Evolutionary conservation across 2,329 filamentous ascomycete genomes (phyloP).

Genomic region (Leptoxyphium fumago): DNA sequence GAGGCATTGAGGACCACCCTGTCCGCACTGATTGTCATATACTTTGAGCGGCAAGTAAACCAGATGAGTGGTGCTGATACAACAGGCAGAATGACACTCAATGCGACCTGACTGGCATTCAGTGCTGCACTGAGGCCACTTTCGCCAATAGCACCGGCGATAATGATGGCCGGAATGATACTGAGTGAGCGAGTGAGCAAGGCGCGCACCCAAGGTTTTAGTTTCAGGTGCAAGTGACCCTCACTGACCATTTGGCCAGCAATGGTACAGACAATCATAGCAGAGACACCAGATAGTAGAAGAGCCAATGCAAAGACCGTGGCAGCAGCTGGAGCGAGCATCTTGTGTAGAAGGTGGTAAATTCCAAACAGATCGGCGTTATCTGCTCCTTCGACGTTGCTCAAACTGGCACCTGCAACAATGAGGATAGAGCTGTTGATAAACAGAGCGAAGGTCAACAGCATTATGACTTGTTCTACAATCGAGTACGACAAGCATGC

Average conservation of each 20-base stretch:
- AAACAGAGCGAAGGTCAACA: conserved; percentile 29
- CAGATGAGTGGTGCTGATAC: conserved; percentile 72
- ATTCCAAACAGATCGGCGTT: conserved; percentile 73
- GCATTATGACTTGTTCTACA: conserved; percentile 23
- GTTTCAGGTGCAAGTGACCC: conserved; percentile 60
- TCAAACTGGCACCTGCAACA: conserved; percentile 58
- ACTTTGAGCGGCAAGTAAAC: conserved; percentile 65
- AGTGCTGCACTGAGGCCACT: conserved; percentile 56
- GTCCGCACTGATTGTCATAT: conserved; percentile 51
- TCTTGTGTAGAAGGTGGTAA: conserved; percentile 52
- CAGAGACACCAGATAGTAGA: conserved; percentile 64
- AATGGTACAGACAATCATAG: conserved; percentile 80
- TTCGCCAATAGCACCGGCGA: conserved; percentile 63
- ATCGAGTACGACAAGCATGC: conserved; percentile 27
- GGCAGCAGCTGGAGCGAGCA: conserved; percentile 60
- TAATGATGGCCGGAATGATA: conserved; percentile 69
- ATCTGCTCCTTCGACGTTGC: conserved; percentile 40
- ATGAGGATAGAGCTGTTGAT: conserved; percentile 30
- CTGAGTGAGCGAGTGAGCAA: conserved; percentile 66
- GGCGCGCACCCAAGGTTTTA: conserved; percentile 64
- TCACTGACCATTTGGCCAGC: conserved; percentile 81
- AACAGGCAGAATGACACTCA: conserved; percentile 69
- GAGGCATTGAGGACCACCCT: background rate
- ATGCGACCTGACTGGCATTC: conserved; percentile 61
- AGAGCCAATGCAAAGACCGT: conserved; percentile 74